Percentiles rank a stretch among this genome's conserved stretches.
Evolutionary conservation across 2,329 filamentous ascomycete genomes (phyloP).

Genomic region (Aspergillus sp.): DNA sequence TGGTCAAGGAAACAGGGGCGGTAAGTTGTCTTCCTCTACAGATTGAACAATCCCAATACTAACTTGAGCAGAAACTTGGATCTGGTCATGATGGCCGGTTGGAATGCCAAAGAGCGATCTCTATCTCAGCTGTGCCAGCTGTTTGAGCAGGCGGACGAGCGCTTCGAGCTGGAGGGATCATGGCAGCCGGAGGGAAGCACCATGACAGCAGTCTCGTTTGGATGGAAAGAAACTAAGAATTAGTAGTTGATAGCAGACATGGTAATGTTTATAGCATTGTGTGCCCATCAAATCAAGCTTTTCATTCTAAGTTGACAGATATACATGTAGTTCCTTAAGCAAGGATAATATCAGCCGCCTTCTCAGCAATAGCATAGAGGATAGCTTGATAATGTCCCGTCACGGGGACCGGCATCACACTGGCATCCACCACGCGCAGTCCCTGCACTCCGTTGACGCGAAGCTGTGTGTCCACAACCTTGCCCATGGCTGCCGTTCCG

Average conservation of each 20-base stretch:
- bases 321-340: neutral
- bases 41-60: neutral
- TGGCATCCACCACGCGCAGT: slow-evolving; percentile 26
- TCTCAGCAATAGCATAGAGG: slow-evolving; percentile 21
- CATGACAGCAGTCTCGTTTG: neutral
- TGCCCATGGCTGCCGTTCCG: slow-evolving; percentile 11
- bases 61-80: neutral
- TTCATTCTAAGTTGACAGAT: no score
- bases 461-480: slow-evolving; percentile 10
- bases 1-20: neutral
- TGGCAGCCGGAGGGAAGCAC: neutral
- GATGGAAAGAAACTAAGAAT: neutral
- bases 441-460: slow-evolving; percentile 14
- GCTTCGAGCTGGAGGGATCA: neutral
- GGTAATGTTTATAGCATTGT: neutral
- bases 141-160: neutral
- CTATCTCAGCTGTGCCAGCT: neutral
- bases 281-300: neutral
- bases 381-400: slow-evolving; percentile 20
- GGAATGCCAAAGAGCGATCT: neutral
- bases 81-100: neutral
- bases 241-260: no score
- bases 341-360: slow-evolving; percentile 4
- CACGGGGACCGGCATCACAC: slow-evolving; percentile 22
- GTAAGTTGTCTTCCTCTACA: neutral